Percentiles rank a stretch among this genome's conserved stretches.
Conservation (phyloP, 2,329 filamentous ascomycete genomes). For the Clarireedia homoeocarpa region DNA sequence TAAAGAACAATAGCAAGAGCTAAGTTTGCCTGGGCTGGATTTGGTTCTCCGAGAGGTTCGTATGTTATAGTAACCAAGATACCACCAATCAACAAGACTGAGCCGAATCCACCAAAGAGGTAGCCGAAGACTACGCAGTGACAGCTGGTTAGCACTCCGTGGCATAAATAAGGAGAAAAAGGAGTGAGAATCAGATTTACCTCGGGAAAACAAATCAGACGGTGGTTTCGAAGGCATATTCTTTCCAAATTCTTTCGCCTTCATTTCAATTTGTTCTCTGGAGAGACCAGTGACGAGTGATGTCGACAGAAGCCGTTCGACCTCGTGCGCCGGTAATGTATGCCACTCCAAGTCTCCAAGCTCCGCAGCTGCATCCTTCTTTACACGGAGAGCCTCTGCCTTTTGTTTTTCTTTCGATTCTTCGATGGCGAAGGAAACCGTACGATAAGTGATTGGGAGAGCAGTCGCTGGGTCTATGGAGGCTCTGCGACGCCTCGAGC, state of each 20-base stretch:
- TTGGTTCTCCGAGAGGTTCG: slow-evolving; percentile 61
- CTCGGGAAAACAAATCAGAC: slow-evolving; percentile 46
- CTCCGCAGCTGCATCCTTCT: slow-evolving; percentile 40
- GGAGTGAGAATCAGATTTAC: neutral
- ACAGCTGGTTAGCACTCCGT: neutral
- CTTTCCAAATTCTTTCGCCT: slow-evolving; percentile 51
- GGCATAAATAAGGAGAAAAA: neutral
- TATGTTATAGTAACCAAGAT: slow-evolving; percentile 69
- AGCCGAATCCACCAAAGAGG: slow-evolving; percentile 69
- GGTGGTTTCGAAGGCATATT: slow-evolving; percentile 60
- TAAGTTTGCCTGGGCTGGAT: slow-evolving; percentile 56
- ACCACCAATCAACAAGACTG: slow-evolving; percentile 57
- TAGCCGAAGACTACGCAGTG: slow-evolving; percentile 45
- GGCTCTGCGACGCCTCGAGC: slow-evolving; percentile 13
- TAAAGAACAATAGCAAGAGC: slow-evolving; percentile 66
- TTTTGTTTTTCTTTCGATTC: slow-evolving; percentile 41
- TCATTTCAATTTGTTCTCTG: slow-evolving; percentile 43
- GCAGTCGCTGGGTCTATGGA: slow-evolving; percentile 33
- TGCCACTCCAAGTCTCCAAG: slow-evolving; percentile 62
- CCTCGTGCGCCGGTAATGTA: slow-evolving; percentile 45
- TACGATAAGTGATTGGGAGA: slow-evolving; percentile 45
- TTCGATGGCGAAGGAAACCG: slow-evolving; percentile 48
- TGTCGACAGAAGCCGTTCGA: slow-evolving; percentile 49
- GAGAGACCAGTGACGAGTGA: slow-evolving; percentile 51
- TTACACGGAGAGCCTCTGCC: slow-evolving; percentile 33